Conservation (phyloP, 257 asterid genomes). For the Paulownia fortunei region DNA sequence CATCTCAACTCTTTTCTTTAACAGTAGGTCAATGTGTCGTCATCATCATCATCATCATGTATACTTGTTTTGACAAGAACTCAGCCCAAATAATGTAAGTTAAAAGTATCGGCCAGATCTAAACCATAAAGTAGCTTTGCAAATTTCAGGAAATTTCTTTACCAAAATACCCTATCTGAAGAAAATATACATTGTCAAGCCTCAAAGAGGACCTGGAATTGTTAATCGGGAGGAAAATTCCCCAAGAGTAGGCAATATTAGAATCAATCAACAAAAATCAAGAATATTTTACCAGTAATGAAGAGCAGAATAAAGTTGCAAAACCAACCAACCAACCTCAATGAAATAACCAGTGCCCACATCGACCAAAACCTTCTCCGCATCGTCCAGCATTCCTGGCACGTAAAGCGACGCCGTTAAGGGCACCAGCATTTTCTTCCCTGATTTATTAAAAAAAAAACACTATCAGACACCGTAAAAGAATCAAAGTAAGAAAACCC, state of each 20-base stretch:
- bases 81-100: neutral
- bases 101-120: neutral
- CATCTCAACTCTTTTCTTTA: neutral
- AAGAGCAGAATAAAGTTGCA: neutral
- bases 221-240: neutral
- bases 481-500: neutral
- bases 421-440: constrained; percentile 84
- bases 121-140: neutral
- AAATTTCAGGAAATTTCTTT: neutral
- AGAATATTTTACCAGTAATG: neutral
- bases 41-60: neutral
- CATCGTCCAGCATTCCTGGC: constrained; percentile 78
- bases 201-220: neutral
- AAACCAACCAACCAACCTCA: constrained; percentile 53
- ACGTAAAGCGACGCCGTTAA: constrained; percentile 84
- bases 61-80: neutral
- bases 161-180: neutral
- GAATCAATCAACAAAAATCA: neutral
- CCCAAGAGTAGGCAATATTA: neutral
- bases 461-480: neutral
- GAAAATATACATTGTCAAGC: neutral
- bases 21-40: neutral
- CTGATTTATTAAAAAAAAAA: constrained; percentile 32
- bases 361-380: constrained; percentile 82
- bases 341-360: constrained; percentile 91